Evolutionary conservation across 768 basidiomycete genomes (phyloP).

Genomic region (Lactifluus piperatus): DNA sequence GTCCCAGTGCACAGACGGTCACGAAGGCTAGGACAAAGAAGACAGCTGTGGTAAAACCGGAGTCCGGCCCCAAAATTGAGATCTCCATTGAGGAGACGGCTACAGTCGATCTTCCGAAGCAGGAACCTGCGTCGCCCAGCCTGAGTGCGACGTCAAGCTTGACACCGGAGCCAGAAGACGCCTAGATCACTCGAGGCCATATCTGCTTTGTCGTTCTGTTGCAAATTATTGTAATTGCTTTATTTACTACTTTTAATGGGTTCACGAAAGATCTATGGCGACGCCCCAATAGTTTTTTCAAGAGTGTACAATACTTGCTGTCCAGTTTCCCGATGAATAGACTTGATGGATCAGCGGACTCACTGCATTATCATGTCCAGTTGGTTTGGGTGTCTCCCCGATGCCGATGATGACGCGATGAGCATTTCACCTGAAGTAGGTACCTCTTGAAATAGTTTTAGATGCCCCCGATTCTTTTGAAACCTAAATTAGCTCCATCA

Average conservation of each 20-base stretch:
- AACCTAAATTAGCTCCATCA: not conserved
- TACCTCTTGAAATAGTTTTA: no score
- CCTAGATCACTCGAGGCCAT: not conserved
- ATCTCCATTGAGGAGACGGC: constrained; percentile 30
- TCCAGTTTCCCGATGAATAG: no score
- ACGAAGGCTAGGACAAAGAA: constrained; percentile 21
- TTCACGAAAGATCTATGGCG: not conserved
- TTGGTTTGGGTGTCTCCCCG: no score
- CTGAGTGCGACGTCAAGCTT: constrained; percentile 7
- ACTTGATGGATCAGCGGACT: no score
- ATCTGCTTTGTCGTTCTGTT: not conserved
- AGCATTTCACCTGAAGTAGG: no score
- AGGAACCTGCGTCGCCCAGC: not conserved
- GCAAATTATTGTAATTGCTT: not conserved
- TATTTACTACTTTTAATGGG: not conserved
- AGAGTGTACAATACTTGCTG: no score
- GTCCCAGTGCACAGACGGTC: constrained; percentile 52
- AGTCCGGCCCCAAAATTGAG: constrained; percentile 31
- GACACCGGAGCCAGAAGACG: constrained; percentile 9
- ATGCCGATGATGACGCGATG: no score
- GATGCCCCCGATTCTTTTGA: no score
- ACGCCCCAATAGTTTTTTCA: no score
- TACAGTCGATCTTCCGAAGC: not conserved
- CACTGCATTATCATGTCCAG: no score
- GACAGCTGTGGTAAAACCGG: not conserved